Conservation (phyloP, 2,329 filamentous ascomycete genomes). For the Ophiostoma ips region DNA sequence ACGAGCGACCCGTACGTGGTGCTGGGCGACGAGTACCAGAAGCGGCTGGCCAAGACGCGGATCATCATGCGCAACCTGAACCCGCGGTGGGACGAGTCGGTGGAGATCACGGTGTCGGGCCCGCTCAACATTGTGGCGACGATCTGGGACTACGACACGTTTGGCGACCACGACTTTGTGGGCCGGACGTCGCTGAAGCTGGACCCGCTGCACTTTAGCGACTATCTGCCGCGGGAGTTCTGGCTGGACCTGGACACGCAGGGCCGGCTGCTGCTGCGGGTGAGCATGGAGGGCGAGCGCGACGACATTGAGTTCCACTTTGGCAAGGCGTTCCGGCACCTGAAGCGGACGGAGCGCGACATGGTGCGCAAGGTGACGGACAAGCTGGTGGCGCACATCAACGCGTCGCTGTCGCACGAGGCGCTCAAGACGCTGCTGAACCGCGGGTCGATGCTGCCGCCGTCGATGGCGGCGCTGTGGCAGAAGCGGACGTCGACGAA, state of each 20-base stretch:
- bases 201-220: conserved; percentile 93
- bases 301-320: conserved; percentile 99
- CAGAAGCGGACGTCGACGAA: conserved; percentile 43
- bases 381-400: conserved; percentile 94
- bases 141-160: conserved; percentile 95
- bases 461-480: conserved; percentile 58
- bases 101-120: conserved; percentile 87
- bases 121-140: conserved; percentile 91
- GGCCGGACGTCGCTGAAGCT: conserved; percentile 93
- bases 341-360: conserved; percentile 91
- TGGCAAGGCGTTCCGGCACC: conserved; percentile 85
- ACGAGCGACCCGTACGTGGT: conserved; percentile 95
- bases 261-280: conserved; percentile 71
- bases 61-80: conserved; percentile 84
- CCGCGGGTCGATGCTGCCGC: conserved; percentile 29
- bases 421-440: conserved; percentile 63
- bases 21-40: conserved; percentile 93
- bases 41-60: conserved; percentile 85
- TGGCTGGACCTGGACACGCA: conserved; percentile 97
- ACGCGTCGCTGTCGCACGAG: conserved; percentile 70
- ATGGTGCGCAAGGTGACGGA: conserved; percentile 98
- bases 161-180: conserved; percentile 95
- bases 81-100: conserved; percentile 91
- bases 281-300: conserved; percentile 97
- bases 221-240: conserved; percentile 90